Evolutionary conservation across 805 yeast species (phyloP).

Genomic region (Ogataea trehalophila): DNA sequence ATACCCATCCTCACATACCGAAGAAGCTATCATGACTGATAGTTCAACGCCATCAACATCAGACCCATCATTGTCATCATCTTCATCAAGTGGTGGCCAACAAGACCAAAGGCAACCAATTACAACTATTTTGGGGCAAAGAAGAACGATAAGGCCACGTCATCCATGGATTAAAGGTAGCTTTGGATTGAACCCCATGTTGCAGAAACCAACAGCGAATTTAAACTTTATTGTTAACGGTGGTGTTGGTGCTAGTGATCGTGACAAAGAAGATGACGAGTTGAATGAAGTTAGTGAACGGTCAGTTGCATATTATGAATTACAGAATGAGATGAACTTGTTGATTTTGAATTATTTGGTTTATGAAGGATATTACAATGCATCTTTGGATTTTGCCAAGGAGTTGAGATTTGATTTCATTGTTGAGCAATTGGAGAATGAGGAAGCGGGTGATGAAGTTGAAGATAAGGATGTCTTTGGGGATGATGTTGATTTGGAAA

Average conservation of each 20-base stretch:
- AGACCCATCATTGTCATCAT: too few species aligned
- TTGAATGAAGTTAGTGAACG: neutral
- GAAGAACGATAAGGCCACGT: too few species aligned
- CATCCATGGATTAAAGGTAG: too few species aligned
- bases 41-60: too few species aligned
- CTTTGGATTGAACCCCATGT: too few species aligned
- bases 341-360: conserved; percentile 70
- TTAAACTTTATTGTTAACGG: too few species aligned
- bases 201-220: too few species aligned
- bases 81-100: too few species aligned
- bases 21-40: too few species aligned
- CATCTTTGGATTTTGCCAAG: conserved; percentile 56
- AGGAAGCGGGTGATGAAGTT: neutral
- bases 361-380: conserved; percentile 69
- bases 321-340: conserved; percentile 36
- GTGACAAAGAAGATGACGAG: neutral
- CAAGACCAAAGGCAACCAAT: too few species aligned
- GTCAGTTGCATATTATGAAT: conserved; percentile 8
- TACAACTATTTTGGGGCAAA: too few species aligned
- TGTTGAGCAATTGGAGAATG: conserved; percentile 25
- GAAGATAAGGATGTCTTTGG: neutral
- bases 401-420: conserved; percentile 41
- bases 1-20: too few species aligned
- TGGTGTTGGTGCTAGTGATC: neutral
- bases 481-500: neutral